phyloP scores from a whole-genome alignment of 805 yeast species.

The Kodamaea restingae region DNA sequence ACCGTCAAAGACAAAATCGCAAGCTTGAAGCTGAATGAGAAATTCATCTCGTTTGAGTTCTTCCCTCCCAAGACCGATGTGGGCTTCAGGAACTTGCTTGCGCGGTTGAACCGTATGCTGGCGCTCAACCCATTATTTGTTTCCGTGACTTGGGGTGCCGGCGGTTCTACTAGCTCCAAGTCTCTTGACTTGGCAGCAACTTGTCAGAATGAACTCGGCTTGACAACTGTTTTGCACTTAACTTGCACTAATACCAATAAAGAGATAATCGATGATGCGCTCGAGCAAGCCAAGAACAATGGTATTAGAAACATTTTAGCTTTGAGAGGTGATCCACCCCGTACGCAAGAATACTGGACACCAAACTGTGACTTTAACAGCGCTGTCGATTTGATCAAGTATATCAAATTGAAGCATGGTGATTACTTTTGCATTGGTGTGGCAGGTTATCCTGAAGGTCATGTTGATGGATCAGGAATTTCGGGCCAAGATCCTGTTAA shows the following conservation, averaged over 20 bases:
- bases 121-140: slow-evolving; percentile 84
- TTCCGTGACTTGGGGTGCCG: slow-evolving; percentile 98
- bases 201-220: slow-evolving; percentile 66
- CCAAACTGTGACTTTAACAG: slow-evolving; percentile 57
- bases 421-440: slow-evolving; percentile 91
- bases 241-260: slow-evolving; percentile 93
- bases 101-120: slow-evolving; percentile 85
- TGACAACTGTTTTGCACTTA: slow-evolving; percentile 91
- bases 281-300: slow-evolving; percentile 60
- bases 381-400: slow-evolving; percentile 84
- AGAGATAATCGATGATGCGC: slow-evolving; percentile 72
- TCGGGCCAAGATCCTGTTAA: slow-evolving; percentile 58
- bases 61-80: slow-evolving; percentile 95
- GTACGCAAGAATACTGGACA: slow-evolving; percentile 63
- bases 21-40: slow-evolving; percentile 46
- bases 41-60: slow-evolving; percentile 84
- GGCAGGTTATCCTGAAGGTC: slow-evolving; percentile 98
- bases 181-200: slow-evolving; percentile 78
- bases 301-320: slow-evolving; percentile 91
- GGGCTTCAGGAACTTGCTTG: slow-evolving; percentile 79
- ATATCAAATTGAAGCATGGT: slow-evolving; percentile 67
- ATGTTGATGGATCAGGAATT: slow-evolving; percentile 64
- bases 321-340: slow-evolving; percentile 92
- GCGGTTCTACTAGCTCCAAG: slow-evolving; percentile 87
- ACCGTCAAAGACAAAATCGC: slow-evolving; percentile 51